Evolutionary conservation across 345 rosid species (phyloP).

Genomic region (Viola odorata): DNA sequence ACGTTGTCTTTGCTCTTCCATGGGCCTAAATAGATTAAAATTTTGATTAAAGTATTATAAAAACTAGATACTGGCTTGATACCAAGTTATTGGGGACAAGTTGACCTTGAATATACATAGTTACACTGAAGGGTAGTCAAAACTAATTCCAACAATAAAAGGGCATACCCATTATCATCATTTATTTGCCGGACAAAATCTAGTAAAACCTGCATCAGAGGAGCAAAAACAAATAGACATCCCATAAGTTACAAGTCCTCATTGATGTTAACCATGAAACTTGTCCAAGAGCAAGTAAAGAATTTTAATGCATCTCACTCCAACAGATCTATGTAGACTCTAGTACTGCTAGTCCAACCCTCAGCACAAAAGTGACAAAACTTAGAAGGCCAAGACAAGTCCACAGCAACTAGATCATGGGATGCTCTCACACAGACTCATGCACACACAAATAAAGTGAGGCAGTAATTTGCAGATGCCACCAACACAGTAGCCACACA

Average conservation of each 20-base stretch:
- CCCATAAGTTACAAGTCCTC: slow-evolving; percentile 6
- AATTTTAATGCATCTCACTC: background rate
- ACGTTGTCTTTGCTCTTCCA: slow-evolving; percentile 97
- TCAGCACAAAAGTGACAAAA: no score
- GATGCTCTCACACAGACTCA: no score
- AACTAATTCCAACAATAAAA: slow-evolving; percentile 8
- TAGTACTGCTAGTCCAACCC: no score
- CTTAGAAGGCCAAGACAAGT: no score
- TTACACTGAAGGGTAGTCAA: background rate
- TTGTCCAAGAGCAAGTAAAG: background rate
- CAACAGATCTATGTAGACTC: background rate
- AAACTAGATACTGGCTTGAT: background rate
- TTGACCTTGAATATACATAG: background rate
- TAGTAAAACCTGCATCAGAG: slow-evolving; percentile 66
- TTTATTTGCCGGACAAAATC: slow-evolving; percentile 89
- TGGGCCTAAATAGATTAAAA: slow-evolving; percentile 55
- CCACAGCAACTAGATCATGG: no score
- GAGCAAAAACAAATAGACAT: slow-evolving; percentile 4
- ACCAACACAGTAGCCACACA: no score
- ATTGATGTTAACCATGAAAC: slow-evolving; percentile 10
- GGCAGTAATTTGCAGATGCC: no score
- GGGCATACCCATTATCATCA: slow-evolving; percentile 89
- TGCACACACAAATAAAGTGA: no score
- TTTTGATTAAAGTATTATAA: slow-evolving; percentile 6
- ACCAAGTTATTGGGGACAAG: background rate